Conservation (phyloP, 2,329 filamentous ascomycete species). For the Meredithiella fracta region DNA sequence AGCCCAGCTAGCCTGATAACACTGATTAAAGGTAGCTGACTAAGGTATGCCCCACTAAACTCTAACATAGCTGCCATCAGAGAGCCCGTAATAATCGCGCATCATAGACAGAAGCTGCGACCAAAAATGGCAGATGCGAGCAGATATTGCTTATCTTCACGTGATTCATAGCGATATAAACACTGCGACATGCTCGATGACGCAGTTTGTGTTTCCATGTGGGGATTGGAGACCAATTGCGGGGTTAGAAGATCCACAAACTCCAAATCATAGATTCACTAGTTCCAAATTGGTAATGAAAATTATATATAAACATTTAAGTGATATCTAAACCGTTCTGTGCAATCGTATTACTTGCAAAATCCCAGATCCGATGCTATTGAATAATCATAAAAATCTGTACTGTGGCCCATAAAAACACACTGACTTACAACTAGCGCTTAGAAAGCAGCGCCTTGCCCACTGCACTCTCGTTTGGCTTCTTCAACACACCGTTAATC, state of each 20-base stretch:
- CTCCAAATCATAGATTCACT: too few relatives aligned
- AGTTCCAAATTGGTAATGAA: too few relatives aligned
- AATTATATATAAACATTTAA: too few relatives aligned
- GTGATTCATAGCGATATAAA: too few relatives aligned
- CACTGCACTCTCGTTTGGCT: conserved; percentile 48
- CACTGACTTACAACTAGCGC: conserved; percentile 18
- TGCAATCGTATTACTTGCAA: not conserved
- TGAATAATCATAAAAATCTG: not conserved
- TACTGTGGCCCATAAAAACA: not conserved
- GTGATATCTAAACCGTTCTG: not conserved
- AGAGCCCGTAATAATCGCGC: not conserved
- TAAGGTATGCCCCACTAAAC: conserved; percentile 4
- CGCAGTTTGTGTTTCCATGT: too few relatives aligned
- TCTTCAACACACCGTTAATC: conserved; percentile 49
- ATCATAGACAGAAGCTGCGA: not conserved
- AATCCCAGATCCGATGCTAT: not conserved
- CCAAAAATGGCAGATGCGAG: not conserved
- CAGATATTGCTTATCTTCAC: not conserved
- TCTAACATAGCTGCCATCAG: not conserved
- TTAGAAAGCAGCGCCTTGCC: conserved; percentile 46
- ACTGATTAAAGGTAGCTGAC: not conserved
- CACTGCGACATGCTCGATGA: too few relatives aligned
- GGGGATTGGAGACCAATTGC: too few relatives aligned
- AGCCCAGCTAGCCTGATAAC: conserved; percentile 3
- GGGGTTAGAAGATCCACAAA: too few relatives aligned